Evolutionary conservation across 2,329 filamentous ascomycete species (phyloP).

Genomic region (Parascedosporium putredinis): DNA sequence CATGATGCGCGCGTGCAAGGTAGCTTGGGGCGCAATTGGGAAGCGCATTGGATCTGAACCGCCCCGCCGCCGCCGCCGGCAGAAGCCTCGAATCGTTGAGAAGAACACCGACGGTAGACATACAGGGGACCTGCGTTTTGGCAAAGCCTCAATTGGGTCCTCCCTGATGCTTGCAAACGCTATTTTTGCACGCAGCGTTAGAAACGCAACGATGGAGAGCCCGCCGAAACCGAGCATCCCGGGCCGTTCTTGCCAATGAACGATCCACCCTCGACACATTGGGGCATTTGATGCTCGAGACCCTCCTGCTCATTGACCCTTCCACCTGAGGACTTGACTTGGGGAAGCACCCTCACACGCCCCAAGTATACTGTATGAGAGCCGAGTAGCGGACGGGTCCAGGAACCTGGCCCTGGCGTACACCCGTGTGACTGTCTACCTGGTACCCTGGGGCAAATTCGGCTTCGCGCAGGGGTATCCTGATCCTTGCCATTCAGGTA

Average conservation of each 20-base stretch:
- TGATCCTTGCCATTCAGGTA: neutral
- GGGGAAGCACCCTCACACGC: neutral
- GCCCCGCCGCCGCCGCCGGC: neutral
- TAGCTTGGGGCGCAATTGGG: too few relatives aligned
- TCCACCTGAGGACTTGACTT: conserved; percentile 3
- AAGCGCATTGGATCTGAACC: too few relatives aligned
- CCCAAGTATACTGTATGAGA: conserved; percentile 4
- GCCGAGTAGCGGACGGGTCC: neutral
- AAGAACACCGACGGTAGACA: neutral
- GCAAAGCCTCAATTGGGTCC: neutral
- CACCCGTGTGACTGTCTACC: neutral
- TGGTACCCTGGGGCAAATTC: neutral
- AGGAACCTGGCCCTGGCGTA: neutral
- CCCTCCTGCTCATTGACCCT: neutral
- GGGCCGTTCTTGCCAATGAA: neutral
- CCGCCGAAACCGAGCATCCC: neutral
- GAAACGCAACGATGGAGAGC: neutral
- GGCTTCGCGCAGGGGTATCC: neutral
- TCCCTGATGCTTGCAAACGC: neutral
- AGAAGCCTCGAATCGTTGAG: neutral
- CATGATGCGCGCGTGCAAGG: neutral
- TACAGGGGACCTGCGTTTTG: neutral
- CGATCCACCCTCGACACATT: neutral
- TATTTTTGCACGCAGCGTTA: neutral
- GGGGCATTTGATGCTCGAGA: neutral